Base-by-base conservation (phyloP, 2,329 filamentous ascomycete species). In the Trichoderma sp. region DNA sequence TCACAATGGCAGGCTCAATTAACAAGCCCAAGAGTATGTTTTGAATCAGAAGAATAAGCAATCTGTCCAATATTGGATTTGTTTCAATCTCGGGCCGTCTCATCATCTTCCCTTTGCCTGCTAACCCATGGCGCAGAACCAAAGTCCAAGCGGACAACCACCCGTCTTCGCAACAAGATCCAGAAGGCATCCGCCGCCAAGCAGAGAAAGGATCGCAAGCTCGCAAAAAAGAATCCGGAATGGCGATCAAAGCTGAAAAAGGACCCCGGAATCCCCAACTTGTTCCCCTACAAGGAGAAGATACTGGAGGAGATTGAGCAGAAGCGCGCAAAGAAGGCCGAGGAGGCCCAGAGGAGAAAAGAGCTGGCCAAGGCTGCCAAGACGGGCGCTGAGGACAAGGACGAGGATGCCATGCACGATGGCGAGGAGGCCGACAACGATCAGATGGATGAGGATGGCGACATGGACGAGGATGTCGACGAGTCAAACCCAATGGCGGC, bases 281-380 rank as follows among this genome's bases (percentile, higher is more conserved):
- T 97, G 39, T 99, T 97, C 82, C 95, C 95, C 1, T 97, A 95
- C 85, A 99, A 99, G 83, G 94, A 97, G 79, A 94, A 91, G 84
- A 87, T 99, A 32, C 86, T 99, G 37, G 89, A 94, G 68, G 93
- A 99, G 80, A 96, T 99, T 74, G 95, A 99, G 81, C 92, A 97
- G 81, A 90, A 88, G 74, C 91, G 91, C 76, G 83, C 90, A 72
- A 83, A 87, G 78, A 97, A 94, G 83, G 88, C 89, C 71, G 93
- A 97, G 76, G 92, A 97, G 76, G 85, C 86, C 68, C 84, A 87
- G 78, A 87, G 87, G 76, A 85, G 88, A 74, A 87, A 87, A 70
- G 92, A 96, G 76, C 82, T 93, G 75, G 89, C 89, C 67, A 92
- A 88, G 82, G 88, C 88, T 17, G 86, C 85, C 53, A 87, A 83